Conservation (phyloP, 441 rosid species). For the Pelargonium citronellum region DNA sequence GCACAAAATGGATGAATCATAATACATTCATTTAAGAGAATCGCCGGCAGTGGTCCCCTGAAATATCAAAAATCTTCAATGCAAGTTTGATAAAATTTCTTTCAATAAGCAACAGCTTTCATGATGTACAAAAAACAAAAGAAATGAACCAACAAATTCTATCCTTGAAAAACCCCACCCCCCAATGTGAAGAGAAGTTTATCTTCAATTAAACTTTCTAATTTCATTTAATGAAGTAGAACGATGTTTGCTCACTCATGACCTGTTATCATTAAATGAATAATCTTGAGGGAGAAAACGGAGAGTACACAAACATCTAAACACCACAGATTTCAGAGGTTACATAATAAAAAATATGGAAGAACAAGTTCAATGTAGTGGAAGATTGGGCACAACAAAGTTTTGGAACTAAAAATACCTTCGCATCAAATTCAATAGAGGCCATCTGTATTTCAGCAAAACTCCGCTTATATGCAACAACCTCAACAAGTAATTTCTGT, state of each 20-base stretch:
- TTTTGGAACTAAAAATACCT: conserved; percentile 38
- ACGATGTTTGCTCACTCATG: not conserved
- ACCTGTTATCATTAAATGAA: not conserved
- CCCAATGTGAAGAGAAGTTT: not conserved
- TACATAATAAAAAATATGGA: not conserved
- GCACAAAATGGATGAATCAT: not conserved
- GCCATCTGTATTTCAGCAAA: conserved; percentile 58
- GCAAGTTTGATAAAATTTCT: not conserved
- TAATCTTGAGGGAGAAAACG: not conserved
- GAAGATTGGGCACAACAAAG: not conserved
- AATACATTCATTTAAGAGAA: not conserved
- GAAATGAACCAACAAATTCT: not conserved
- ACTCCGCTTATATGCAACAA: conserved; percentile 52
- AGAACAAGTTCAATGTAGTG: not conserved
- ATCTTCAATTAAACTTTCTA: not conserved
- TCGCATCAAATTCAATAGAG: conserved; percentile 64
- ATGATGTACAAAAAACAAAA: not conserved
- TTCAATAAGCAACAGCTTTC: not conserved
- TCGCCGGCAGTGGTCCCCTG: not conserved
- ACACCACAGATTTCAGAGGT: not conserved
- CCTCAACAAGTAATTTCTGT: conserved; percentile 60
- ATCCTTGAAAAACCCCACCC: too few relatives aligned
- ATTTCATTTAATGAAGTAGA: not conserved
- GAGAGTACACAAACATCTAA: not conserved
- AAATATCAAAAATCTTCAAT: not conserved